These are phyloP conservation scores for Telfairia occidentalis DNA, from an alignment of 331 rosid species.

Conservation along the genomic window DNA sequence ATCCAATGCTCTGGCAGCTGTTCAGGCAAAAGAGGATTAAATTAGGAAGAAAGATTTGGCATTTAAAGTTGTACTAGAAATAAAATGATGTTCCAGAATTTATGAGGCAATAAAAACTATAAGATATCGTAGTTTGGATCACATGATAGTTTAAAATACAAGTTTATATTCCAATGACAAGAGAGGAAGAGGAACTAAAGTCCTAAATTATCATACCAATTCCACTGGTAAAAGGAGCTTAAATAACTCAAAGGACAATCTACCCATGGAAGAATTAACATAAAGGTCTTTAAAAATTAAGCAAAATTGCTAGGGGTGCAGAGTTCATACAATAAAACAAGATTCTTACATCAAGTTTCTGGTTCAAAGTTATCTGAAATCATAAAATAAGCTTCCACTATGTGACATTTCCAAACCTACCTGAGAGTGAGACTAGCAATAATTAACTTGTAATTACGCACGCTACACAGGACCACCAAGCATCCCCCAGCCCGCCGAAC, in stretches of 20 bases:
- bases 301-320: background rate
- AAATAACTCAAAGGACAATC: background rate
- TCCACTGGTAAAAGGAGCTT: background rate
- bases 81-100: background rate
- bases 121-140: background rate
- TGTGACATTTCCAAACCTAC: background rate
- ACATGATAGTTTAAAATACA: background rate
- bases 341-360: background rate
- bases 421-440: background rate
- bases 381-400: background rate
- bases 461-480: background rate
- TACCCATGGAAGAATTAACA: background rate
- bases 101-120: background rate
- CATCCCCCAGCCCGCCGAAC: background rate
- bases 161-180: background rate
- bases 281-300: background rate
- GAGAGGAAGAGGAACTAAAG: background rate
- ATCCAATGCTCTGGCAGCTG: constrained; percentile 76
- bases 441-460: background rate
- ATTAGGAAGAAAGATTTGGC: background rate
- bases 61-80: background rate
- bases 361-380: background rate
- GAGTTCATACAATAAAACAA: background rate
- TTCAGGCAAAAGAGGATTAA: background rate
- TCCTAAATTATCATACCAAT: background rate